Percentiles rank a stretch among this genome's conserved stretches.
Evolutionary conservation across 305 asterid genomes (phyloP).

Genomic region (Fraxinus sp.): DNA sequence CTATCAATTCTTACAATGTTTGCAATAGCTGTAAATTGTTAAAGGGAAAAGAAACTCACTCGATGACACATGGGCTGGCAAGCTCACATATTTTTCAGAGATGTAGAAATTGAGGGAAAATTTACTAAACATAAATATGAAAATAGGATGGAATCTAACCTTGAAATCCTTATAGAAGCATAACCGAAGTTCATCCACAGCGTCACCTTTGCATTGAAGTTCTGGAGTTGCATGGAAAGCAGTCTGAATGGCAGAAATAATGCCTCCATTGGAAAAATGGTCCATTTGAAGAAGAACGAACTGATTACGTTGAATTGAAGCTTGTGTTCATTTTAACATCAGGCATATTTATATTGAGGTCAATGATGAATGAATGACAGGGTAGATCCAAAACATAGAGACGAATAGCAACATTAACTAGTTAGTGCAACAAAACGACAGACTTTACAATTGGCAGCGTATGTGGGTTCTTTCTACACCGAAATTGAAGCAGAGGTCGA

Average conservation of each 20-base stretch:
- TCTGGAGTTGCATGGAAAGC: conserved; percentile 75
- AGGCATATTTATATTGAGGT: no score
- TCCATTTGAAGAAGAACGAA: not conserved
- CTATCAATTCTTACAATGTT: not conserved
- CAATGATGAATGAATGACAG: no score
- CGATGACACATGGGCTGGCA: conserved; percentile 50
- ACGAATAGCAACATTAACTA: no score
- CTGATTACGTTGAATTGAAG: no score
- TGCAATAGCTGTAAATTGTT: not conserved
- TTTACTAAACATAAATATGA: not conserved
- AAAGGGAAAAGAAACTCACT: conserved; percentile 41
- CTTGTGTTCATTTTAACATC: no score
- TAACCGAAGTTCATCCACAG: conserved; percentile 69
- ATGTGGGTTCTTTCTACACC: not conserved
- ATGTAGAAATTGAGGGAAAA: not conserved
- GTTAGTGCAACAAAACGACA: not conserved
- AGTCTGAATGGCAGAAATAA: conserved; percentile 73
- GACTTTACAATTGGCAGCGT: not conserved
- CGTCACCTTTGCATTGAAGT: conserved; percentile 60
- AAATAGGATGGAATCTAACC: conserved; percentile 39
- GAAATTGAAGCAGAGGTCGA: not conserved
- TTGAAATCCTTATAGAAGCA: conserved; percentile 84
- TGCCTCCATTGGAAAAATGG: conserved; percentile 42
- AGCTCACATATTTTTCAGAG: conserved; percentile 44
- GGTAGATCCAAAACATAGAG: no score